A percentile compares a stretch with the other conserved stretches of the same genome.
Evolutionary conservation across 179 eudicot genomes (phyloP).

Genomic region (Camellia oleifera): DNA sequence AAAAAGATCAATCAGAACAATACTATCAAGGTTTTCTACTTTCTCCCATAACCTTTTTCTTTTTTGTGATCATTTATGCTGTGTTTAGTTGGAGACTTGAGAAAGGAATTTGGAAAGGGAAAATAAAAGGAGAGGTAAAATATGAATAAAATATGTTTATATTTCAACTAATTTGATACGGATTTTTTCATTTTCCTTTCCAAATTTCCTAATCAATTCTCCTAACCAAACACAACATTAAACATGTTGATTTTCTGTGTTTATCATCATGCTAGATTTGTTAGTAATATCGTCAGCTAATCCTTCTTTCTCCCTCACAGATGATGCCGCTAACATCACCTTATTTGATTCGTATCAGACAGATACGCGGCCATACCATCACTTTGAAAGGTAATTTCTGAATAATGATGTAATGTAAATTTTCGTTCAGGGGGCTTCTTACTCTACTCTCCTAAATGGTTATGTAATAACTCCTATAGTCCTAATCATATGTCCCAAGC

Average conservation of each 20-base stretch:
- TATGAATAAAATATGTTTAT: too few relatives aligned
- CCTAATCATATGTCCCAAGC: neutral
- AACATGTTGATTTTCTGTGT: neutral
- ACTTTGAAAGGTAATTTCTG: constrained; percentile 67
- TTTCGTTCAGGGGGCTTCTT: neutral
- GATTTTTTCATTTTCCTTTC: neutral
- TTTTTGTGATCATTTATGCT: neutral
- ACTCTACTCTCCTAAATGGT: neutral
- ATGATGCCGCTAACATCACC: constrained; percentile 71
- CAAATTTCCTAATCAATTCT: too few relatives aligned
- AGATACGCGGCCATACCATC: constrained; percentile 43
- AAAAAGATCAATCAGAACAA: constrained; percentile 42
- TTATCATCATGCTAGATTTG: neutral
- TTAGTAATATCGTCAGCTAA: constrained; percentile 15
- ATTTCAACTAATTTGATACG: too few relatives aligned
- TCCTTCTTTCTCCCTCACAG: constrained; percentile 35
- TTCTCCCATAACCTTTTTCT: neutral
- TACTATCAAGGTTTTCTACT: constrained; percentile 72
- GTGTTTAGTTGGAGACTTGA: too few relatives aligned
- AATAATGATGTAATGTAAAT: neutral
- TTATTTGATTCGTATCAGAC: constrained; percentile 51
- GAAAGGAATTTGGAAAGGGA: too few relatives aligned
- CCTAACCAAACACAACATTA: too few relatives aligned
- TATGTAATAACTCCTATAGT: neutral
- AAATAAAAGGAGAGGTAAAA: too few relatives aligned